A percentile compares a stretch with the other conserved stretches of the same genome.
phyloP scores from a whole-genome alignment of 495 filamentous ascomycete species.

The Daldinia decipiens region DNA sequence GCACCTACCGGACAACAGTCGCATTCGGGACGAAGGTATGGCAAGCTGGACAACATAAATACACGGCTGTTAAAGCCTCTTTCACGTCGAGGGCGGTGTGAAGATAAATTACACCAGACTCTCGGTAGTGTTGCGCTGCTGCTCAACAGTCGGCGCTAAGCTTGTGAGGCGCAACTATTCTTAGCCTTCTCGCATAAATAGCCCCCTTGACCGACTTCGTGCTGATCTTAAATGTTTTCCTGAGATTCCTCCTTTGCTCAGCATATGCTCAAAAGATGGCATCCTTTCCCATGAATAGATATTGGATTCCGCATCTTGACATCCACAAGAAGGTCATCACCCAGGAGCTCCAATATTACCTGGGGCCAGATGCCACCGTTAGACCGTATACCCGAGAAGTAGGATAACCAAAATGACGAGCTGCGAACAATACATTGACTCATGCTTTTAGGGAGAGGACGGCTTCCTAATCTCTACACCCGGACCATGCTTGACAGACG shows the following conservation, averaged over 20 bases:
- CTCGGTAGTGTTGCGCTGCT: conserved; percentile 16
- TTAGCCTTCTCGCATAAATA: conserved; percentile 41
- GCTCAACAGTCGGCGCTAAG: conserved; percentile 31
- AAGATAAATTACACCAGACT: conserved; percentile 27
- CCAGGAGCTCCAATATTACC: conserved; percentile 65
- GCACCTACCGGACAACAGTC: conserved; percentile 41
- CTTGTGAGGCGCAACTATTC: conserved; percentile 30
- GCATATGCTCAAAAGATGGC: conserved; percentile 49
- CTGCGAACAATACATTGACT: conserved; percentile 45
- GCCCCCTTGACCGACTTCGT: conserved; percentile 28
- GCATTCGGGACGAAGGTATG: conserved; percentile 45
- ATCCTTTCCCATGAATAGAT: conserved; percentile 60
- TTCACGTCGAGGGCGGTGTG: conserved; percentile 40
- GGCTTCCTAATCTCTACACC: conserved; percentile 67
- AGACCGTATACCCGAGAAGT: conserved; percentile 65
- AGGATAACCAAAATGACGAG: conserved; percentile 30
- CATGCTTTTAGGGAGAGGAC: conserved; percentile 60
- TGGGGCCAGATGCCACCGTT: conserved; percentile 64
- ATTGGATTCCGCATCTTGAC: conserved; percentile 66
- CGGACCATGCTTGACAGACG: conserved; percentile 64
- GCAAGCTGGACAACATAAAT: conserved; percentile 31
- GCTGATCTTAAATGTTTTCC: conserved; percentile 26
- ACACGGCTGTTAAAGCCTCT: conserved; percentile 42
- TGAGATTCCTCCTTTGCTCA: conserved; percentile 22
- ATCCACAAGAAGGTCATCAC: conserved; percentile 68